Evolutionary conservation across 352 stramenopile genomes (phyloP), one percentile per base, ranked within the genome.

Genomic region (Phytophthora meadii): DNA sequence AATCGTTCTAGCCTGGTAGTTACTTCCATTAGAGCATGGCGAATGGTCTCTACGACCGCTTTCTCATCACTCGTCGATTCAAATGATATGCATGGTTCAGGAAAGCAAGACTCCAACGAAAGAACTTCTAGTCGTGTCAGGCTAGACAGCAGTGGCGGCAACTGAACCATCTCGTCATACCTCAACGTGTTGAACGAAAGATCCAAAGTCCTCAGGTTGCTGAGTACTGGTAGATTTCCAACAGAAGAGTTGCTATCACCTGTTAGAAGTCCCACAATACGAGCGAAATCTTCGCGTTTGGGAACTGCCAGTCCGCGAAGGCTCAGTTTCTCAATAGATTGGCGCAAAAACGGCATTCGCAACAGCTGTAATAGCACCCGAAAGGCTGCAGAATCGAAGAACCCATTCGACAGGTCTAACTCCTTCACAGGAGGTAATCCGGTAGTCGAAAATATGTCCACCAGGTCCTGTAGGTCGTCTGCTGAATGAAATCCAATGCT

Each of bases 131-230:
- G 65, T 2, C 50, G 42, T 37, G 40, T 57, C 12, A 88, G 62
- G 5, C 76, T 76, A 34, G 68, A 56, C 10, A 89, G 51, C 9
- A 92, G 53, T 17, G 68, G 56, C 41, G 76, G 71, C 15, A 90
- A 54, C 17, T 65, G 70, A 22, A 68, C 47, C 12, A 74, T 70
- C 11, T 59, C 67, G 50, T 84, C 74, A 27, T 76, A 59, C 9
- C 68, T 70, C 40, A 94, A 73, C 7, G 80, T 89, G 55, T 91
- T 90, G 65, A 85, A 91, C 27, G 83, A 92, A 7, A 94, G 27
- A 64, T 92, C 74, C 42, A 94, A 62, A n/a, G 62, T 71, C 22
- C 72, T 57, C 7, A 94, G 58, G 45, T 72, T 63, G 5, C 14
- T 40, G 17, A 89, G 49, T 9, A 50, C 54, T 61, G 77, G 49